Conservation (phyloP, 1,139 yeast genomes). For the Pichia sp. region DNA sequence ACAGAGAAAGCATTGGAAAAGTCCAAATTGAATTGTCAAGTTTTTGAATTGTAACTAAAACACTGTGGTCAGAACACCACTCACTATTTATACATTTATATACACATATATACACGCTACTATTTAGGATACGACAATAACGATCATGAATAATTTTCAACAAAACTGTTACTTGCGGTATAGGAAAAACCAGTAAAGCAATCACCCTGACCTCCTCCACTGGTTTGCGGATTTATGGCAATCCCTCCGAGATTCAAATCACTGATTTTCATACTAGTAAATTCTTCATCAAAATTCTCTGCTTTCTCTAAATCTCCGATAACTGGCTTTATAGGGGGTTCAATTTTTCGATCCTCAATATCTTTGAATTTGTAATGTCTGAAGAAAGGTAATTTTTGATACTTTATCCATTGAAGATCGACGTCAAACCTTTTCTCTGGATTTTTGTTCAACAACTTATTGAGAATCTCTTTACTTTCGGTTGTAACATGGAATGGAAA, state of each 20-base stretch:
- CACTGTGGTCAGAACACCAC: neutral
- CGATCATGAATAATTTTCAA: conserved; percentile 24
- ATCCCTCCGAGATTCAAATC: conserved; percentile 7
- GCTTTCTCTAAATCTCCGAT: conserved; percentile 83
- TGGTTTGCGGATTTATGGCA: neutral
- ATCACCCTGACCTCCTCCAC: conserved; percentile 20
- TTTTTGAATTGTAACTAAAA: conserved; percentile 36
- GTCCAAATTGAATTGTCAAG: conserved; percentile 37
- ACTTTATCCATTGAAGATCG: conserved; percentile 49
- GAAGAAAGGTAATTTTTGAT: conserved; percentile 74
- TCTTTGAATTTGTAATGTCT: conserved; percentile 74
- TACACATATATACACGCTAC: neutral
- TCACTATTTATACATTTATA: neutral
- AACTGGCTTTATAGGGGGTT: conserved; percentile 83
- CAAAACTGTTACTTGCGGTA: conserved; percentile 35
- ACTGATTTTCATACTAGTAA: conserved; percentile 58
- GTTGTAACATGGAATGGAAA: conserved; percentile 77
- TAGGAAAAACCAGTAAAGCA: conserved; percentile 40
- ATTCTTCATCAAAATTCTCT: conserved; percentile 83
- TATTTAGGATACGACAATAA: neutral
- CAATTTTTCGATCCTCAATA: conserved; percentile 45
- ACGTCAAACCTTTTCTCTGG: conserved; percentile 71
- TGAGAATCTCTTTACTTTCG: conserved; percentile 81
- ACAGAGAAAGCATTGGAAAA: conserved; percentile 51
- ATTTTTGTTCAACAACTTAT: conserved; percentile 69